Evolutionary conservation across 129 eudicot species (phyloP), one percentile per base, ranked within the genome.

Genomic region (Dittrichia graveolens): DNA sequence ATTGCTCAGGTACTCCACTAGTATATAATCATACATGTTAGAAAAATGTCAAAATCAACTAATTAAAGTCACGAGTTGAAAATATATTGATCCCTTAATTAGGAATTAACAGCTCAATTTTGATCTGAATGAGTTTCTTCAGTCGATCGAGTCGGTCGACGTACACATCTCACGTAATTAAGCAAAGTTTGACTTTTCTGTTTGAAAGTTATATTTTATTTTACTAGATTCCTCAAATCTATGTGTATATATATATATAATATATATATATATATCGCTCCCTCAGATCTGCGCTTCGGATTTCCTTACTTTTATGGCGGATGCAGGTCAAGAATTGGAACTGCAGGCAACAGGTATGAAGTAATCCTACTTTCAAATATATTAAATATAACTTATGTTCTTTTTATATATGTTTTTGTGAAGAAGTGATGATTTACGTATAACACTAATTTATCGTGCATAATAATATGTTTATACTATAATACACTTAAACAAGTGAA

Each of bases 271-370:
- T n/a, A n/a, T n/a, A n/a, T n/a, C n/a, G n/a, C n/a, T n/a, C 31
- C 31, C 31, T 58, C 11, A 19, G 4, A 47, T 13, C 42, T 41
- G 18, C 24, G 48, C 19, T 47, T 12, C 55, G 7, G 49, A 16
- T 61, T 46, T 24, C 31, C 31, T 38, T 75, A 24, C 11, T 38
- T 77, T 45, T 56, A 81, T 78, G 88, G 83, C 81, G 43, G 79
- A 41, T 69, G 65, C 72, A 35, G 67, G 18, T 78, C 81, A 75
- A 78, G 85, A 65, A 73, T 37, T 78, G 14, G 79, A 74, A 75
- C 83, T 77, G 39, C 86, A 74, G 53, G 40, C 34, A 60, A 46
- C 18, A 74, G 76, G 88, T 81, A 69, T 13, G 44, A 47, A 57
- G 61, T 70, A 64, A 67, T 61, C 45, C 3, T 47, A 6, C 67